A percentile compares a stretch with the other conserved stretches of the same genome.
These are phyloP conservation scores for Mucor racemosus DNA, from an alignment of 371 early-diverging fungal species.

Conservation along the genomic window DNA sequence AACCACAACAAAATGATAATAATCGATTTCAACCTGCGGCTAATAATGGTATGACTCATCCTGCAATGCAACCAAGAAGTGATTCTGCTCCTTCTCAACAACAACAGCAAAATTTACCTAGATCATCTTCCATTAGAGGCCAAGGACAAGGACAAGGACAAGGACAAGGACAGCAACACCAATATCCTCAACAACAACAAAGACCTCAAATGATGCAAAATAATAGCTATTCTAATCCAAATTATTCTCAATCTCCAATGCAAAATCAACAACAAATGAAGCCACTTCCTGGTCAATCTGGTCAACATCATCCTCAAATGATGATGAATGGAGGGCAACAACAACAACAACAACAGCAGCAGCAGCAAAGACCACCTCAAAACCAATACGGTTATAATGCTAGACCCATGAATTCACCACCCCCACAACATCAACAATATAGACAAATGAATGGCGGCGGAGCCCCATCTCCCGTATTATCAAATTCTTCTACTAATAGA, in stretches of 20 bases:
- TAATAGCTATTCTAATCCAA: neutral
- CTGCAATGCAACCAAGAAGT: neutral
- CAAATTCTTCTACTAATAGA: slow-evolving; percentile 6
- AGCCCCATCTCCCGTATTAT: slow-evolving; percentile 8
- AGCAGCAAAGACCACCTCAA: slow-evolving; percentile 1
- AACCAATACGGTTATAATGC: slow-evolving; percentile 10
- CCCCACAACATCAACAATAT: slow-evolving; percentile 10
- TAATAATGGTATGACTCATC: slow-evolving; percentile 4
- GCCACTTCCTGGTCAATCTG: slow-evolving; percentile 2
- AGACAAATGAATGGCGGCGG: slow-evolving; percentile 7
- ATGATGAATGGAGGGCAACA: slow-evolving; percentile 6
- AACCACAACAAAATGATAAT: slow-evolving; percentile 7
- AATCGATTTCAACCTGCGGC: slow-evolving; percentile 1
- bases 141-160: neutral
- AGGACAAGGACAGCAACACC: slow-evolving; percentile 2
- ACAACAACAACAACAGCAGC: neutral
- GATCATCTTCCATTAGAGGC: slow-evolving; percentile 17
- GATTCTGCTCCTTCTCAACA: neutral
- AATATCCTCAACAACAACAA: slow-evolving; percentile 6
- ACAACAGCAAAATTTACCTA: neutral
- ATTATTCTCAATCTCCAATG: neutral
- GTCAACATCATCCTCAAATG: slow-evolving; percentile 6
- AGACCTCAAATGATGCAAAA: neutral
- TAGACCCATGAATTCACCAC: slow-evolving; percentile 4
- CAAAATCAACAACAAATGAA: neutral